A percentile compares a stretch with the other conserved stretches of the same genome.
Evolutionary conservation across 306 rosid genomes (phyloP).

Genomic region (Carpinus fangiana): DNA sequence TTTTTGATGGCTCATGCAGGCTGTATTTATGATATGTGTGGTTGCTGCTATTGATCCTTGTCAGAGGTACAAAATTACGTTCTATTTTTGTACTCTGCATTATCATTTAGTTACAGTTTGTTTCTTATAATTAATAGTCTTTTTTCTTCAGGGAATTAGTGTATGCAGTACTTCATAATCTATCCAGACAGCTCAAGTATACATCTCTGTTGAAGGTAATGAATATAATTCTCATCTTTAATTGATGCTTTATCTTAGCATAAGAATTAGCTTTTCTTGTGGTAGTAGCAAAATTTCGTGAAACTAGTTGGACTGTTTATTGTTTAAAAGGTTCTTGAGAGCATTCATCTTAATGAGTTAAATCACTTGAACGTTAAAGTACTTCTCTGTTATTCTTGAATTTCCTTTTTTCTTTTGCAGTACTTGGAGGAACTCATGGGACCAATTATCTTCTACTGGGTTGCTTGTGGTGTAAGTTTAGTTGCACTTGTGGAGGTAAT

Average conservation of each 20-base stretch:
- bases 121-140: slow-evolving; percentile 21
- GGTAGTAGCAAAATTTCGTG: slow-evolving; percentile 12
- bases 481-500: slow-evolving; percentile 87
- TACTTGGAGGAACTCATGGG: slow-evolving; percentile 88
- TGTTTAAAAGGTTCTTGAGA: slow-evolving; percentile 8
- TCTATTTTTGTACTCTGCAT: slow-evolving; percentile 15
- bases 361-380: slow-evolving; percentile 1
- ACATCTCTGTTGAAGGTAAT: slow-evolving; percentile 68
- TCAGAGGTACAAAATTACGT: slow-evolving; percentile 61
- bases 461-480: slow-evolving; percentile 90
- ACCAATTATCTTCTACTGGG: slow-evolving; percentile 82
- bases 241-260: slow-evolving; percentile 7
- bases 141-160: slow-evolving; percentile 66
- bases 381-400: neutral
- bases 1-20: slow-evolving; percentile 52
- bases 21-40: slow-evolving; percentile 87
- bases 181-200: slow-evolving; percentile 74
- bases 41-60: slow-evolving; percentile 80
- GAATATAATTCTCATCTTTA: slow-evolving; percentile 5
- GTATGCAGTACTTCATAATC: slow-evolving; percentile 56
- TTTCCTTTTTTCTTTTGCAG: slow-evolving; percentile 51
- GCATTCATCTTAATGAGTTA: slow-evolving; percentile 7
- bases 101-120: slow-evolving; percentile 2
- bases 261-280: slow-evolving; percentile 5
- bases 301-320: neutral